phyloP scores from a whole-genome alignment of 2,329 filamentous ascomycete species.

The Mollisiaceae sp. region DNA sequence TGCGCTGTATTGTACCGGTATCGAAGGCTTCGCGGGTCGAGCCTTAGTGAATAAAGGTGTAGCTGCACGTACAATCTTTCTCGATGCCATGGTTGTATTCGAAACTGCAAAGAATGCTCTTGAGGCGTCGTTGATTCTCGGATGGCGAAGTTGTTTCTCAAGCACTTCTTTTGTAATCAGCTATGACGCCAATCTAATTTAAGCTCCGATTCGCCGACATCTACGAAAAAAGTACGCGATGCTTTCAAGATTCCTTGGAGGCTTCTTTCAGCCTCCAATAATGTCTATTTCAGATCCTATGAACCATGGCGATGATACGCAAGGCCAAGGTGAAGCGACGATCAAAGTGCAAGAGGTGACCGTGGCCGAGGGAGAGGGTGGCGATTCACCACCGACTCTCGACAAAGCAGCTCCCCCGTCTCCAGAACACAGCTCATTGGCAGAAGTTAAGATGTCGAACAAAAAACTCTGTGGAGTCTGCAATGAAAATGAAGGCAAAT shows the following conservation, averaged over 20 bases:
- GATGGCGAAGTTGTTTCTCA: slow-evolving; percentile 4
- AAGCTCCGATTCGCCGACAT: slow-evolving; percentile 6
- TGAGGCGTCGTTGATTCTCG: background rate
- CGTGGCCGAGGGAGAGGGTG: background rate
- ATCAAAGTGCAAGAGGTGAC: background rate
- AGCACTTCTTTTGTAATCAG: slow-evolving; percentile 24
- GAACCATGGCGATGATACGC: background rate
- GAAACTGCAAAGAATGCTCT: background rate
- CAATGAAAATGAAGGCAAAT: slow-evolving; percentile 56
- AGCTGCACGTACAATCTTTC: slow-evolving; percentile 33
- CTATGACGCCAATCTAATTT: slow-evolving; percentile 5
- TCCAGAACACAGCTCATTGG: slow-evolving; percentile 3
- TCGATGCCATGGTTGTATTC: slow-evolving; percentile 32
- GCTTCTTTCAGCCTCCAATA: slow-evolving; percentile 3
- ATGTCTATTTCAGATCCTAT: background rate
- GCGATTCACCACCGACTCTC: background rate
- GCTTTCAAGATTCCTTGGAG: slow-evolving; percentile 1
- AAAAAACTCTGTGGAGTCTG: slow-evolving; percentile 60
- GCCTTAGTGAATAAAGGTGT: slow-evolving; percentile 32
- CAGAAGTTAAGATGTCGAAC: background rate
- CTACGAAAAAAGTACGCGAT: background rate
- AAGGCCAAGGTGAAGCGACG: background rate
- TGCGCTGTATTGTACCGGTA: slow-evolving; percentile 39
- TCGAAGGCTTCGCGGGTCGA: slow-evolving; percentile 38
- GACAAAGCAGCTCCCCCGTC: slow-evolving; percentile 4